phyloP scores from a whole-genome alignment of 768 basidiomycete species.

The Boletus reticuloceps region DNA sequence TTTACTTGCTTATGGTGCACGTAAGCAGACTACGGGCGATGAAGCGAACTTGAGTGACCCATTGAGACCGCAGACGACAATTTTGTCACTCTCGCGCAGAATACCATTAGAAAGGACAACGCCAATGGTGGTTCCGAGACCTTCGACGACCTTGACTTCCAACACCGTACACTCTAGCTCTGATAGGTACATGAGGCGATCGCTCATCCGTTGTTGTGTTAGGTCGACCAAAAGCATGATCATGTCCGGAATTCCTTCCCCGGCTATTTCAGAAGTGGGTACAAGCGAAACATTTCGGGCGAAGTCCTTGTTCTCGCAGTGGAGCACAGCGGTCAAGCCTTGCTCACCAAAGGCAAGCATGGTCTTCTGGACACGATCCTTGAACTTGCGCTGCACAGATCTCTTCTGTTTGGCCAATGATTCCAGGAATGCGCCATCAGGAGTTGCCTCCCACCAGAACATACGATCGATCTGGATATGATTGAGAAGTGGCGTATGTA shows the following conservation, averaged over 20 bases:
- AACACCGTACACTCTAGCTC: conserved; percentile 97
- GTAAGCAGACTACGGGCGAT: conserved; percentile 70
- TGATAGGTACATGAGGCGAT: conserved; percentile 95
- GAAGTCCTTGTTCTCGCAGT: too few relatives aligned
- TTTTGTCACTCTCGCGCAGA: conserved; percentile 86
- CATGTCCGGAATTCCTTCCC: conserved; percentile 99
- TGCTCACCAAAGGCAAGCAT: too few relatives aligned
- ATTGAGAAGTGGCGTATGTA: too few relatives aligned
- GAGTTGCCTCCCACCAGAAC: too few relatives aligned
- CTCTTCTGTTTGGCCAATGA: too few relatives aligned
- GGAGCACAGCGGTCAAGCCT: too few relatives aligned
- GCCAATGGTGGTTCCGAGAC: conserved; percentile 96
- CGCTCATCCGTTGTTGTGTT: conserved; percentile 97
- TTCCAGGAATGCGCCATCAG: too few relatives aligned
- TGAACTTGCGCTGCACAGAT: too few relatives aligned
- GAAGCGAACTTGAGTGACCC: conserved; percentile 84
- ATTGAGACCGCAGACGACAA: conserved; percentile 95
- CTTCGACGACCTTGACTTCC: conserved; percentile 98
- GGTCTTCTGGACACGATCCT: too few relatives aligned
- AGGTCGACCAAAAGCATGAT: conserved; percentile 97
- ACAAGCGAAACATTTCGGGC: too few relatives aligned
- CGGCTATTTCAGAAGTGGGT: conserved; percentile 93
- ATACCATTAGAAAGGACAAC: conserved; percentile 95
- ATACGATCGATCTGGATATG: too few relatives aligned
- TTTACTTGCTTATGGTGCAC: conserved; percentile 98